Percentiles rank a stretch among this genome's conserved stretches.
phyloP scores from a whole-genome alignment of 768 basidiomycete species.

The Mycena metata region DNA sequence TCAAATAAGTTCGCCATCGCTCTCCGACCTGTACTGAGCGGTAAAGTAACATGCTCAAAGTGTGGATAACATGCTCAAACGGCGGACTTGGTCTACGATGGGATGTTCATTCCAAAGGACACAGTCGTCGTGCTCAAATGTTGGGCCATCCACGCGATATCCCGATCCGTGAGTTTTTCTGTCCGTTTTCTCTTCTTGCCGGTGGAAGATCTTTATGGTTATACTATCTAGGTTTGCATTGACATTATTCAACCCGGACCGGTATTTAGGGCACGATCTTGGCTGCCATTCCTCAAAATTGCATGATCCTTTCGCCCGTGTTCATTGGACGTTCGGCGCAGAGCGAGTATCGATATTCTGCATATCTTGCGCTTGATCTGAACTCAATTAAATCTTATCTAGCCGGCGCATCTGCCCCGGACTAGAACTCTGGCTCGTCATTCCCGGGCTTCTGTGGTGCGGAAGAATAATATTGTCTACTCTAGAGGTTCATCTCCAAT shows the following conservation, averaged over 20 bases:
- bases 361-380: too few species aligned
- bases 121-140: constrained; percentile 47
- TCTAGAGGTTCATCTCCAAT: too few species aligned
- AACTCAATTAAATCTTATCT: too few species aligned
- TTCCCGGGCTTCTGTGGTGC: too few species aligned
- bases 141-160: constrained; percentile 47
- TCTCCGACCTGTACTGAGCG: neutral
- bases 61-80: constrained; percentile 3
- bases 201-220: too few species aligned
- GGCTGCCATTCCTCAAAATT: too few species aligned
- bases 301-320: neutral
- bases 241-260: too few species aligned
- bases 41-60: constrained; percentile 43
- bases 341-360: neutral
- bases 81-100: constrained; percentile 49
- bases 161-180: constrained; percentile 36
- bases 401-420: too few species aligned
- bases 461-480: too few species aligned
- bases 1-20: constrained; percentile 38
- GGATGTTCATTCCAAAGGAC: constrained; percentile 47
- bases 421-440: neutral
- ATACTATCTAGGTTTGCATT: too few species aligned
- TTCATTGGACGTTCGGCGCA: neutral
- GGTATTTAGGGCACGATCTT: too few species aligned
- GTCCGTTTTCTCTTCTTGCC: too few species aligned